Conservation (phyloP, 345 rosid species). For the Passiflora organensis region DNA sequence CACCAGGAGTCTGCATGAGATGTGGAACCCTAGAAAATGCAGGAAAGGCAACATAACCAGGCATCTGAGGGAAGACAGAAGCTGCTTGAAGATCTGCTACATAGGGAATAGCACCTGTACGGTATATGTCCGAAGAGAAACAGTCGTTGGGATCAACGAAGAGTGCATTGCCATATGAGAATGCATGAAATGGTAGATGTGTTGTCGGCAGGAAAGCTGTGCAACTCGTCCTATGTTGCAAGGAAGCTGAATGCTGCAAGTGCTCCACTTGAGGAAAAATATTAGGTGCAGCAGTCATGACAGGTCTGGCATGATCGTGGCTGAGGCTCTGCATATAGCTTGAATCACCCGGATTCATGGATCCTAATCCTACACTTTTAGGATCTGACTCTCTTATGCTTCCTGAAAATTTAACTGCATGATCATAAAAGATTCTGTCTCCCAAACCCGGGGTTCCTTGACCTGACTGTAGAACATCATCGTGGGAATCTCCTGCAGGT, state of each 20-base stretch:
- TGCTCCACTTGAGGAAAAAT: conserved; percentile 8
- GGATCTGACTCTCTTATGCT: conserved; percentile 3
- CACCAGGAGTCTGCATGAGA: conserved; percentile 2
- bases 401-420: conserved; percentile 1
- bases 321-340: conserved; percentile 8
- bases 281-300: conserved; percentile 7
- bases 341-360: conserved; percentile 2
- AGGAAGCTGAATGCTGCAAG: conserved; percentile 7
- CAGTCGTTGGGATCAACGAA: conserved; percentile 11
- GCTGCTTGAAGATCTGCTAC: conserved; percentile 4
- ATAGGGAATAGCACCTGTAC: conserved; percentile 13
- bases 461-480: conserved; percentile 2
- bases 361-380: background rate
- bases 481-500: conserved; percentile 1
- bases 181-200: background rate
- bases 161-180: conserved; percentile 10
- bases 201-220: background rate
- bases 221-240: conserved; percentile 4
- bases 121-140: conserved; percentile 3
- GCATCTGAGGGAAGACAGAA: background rate
- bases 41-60: conserved; percentile 3
- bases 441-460: background rate
- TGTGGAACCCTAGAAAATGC: conserved; percentile 8
- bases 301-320: conserved; percentile 13
- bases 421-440: conserved; percentile 3